Base-by-base conservation (phyloP, 768 basidiomycete genomes). In the Termitomyces sp. region DNA sequence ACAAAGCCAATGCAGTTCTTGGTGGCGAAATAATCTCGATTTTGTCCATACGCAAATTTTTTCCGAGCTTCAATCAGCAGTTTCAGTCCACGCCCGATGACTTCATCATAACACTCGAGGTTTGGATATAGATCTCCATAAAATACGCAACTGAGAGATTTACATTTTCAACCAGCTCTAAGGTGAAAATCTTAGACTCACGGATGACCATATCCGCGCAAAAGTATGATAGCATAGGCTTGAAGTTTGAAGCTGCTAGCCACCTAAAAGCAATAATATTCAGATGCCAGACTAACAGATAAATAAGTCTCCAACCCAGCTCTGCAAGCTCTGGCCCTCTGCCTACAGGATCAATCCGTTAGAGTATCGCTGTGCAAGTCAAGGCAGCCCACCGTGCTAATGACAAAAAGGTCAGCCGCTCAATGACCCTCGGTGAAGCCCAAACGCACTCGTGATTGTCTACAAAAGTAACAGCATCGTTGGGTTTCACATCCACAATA, bases 401-500 rank as follows among this genome's bases (percentile, higher is more conserved):
- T 11, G 18, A 37, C 11, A 36, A 1, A 42, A 50, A 41, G 27
- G 34, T 41, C 2, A 53, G 12, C 8, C 16, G 6, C 9, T 18
- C 2, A 20, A 27, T 34, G 20, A 22, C 11, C 9, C 22, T 39
- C 13, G 8, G 30, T 18, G 57, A 58, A 12, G 55, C 39, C 30
- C 39, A 54, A 39, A 73, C 87, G 72, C 61, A 92, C 91, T 94
- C 92, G 63, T 94, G 91, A 70, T 93, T 94, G 65, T 94, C 91
- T 7, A 93, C 91, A 66, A 93, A 93, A 0, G 91, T 93, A 6
- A 97, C 91, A 4, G 94, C 90, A 67, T 94, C 91, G 30, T 80
- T 75, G 2, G 95, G 93, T 60, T 84, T 81, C 3, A 74, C 67
- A 57, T 87, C 78, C 18, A 92, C 79, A 12, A 98, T 70, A 1